A percentile compares a stretch with the other conserved stretches of the same genome.
Evolutionary conservation across 2,329 filamentous ascomycete species (phyloP).

Genomic region (Colletotrichum eremochloae): DNA sequence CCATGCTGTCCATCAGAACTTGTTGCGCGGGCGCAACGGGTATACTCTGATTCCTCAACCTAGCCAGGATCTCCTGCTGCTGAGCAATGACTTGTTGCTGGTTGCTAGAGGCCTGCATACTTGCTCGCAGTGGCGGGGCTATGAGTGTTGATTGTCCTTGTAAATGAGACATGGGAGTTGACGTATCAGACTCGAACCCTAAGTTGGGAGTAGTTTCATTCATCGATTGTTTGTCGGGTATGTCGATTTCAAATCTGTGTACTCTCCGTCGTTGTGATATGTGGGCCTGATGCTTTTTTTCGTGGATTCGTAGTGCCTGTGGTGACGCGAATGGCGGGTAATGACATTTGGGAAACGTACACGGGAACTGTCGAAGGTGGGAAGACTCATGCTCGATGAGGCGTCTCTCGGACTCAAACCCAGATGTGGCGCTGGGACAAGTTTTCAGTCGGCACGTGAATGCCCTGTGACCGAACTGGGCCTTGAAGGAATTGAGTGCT

Average conservation of each 20-base stretch:
- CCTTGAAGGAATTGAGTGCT: neutral
- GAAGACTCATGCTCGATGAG: neutral
- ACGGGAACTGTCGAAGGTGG: neutral
- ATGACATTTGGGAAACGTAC: neutral
- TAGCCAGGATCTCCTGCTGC: slow-evolving; percentile 47
- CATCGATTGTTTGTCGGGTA: no score
- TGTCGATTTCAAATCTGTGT: neutral
- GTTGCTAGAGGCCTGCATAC: slow-evolving; percentile 43
- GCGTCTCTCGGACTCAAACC: neutral
- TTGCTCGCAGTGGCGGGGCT: no score
- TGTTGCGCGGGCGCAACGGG: slow-evolving; percentile 50
- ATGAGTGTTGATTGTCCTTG: no score
- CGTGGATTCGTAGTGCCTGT: neutral
- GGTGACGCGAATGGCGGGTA: neutral
- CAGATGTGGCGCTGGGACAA: neutral
- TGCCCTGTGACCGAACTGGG: neutral
- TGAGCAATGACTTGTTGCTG: slow-evolving; percentile 45
- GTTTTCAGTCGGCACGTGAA: neutral
- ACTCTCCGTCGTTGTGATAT: neutral
- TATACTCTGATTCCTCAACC: slow-evolving; percentile 45
- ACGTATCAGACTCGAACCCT: no score
- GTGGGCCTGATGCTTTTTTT: neutral
- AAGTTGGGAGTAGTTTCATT: no score
- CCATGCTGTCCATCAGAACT: slow-evolving; percentile 62
- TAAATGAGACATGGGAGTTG: no score